Evolutionary conservation across 805 yeast genomes (phyloP), one percentile per base, ranked within the genome.

Genomic region (Helenozyma baotianmanensis): DNA sequence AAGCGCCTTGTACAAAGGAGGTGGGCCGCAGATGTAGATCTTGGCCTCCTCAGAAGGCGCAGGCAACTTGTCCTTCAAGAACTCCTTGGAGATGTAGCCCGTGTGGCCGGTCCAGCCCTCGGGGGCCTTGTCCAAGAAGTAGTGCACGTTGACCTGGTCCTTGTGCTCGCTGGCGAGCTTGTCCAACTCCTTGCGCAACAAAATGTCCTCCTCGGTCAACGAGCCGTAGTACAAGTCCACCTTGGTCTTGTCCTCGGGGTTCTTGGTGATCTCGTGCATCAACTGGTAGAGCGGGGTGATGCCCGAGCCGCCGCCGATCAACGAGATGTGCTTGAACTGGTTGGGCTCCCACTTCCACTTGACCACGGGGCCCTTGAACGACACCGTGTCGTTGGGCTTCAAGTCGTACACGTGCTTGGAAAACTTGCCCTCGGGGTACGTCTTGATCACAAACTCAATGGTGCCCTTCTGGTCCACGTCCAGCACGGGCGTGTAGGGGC

Each of bases 291-390:
- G 72, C 39, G 98, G 98, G 29, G 97, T 86, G 60, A 92, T 89
- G 64, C 97, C 97, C 32, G 95, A 74, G 56, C 98, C 98, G 54
- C 95, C 98, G 51, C 96, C 97, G 48, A 92, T 70, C 57, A 92
- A 74, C 38, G 82, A 77, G 57, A 92, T 78, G 45, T 78, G 68
- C 53, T 83, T 76, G 70, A 76, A 90, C 57, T 80, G 76, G 72
- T 92, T 90, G 48, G 90, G 82, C 51, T 74, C 74, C 87, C 94
- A 86, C 58, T 82, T 78, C 85, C 92, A 89, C 72, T 92, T 92
- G 53, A 73, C 70, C 46, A 88, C 74, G 45, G 97, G 97, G 31
- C 98, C 98, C 71, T 88, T 90, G 74, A 92, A 83, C 8, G 95
- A 65, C 36, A 92, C 72, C 32, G 88, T 76, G 53, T 92, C 97